Percentiles rank a stretch among this genome's conserved stretches.
phyloP scores from a whole-genome alignment of 2,329 filamentous ascomycete genomes.

The Sarocladium oryzae region DNA sequence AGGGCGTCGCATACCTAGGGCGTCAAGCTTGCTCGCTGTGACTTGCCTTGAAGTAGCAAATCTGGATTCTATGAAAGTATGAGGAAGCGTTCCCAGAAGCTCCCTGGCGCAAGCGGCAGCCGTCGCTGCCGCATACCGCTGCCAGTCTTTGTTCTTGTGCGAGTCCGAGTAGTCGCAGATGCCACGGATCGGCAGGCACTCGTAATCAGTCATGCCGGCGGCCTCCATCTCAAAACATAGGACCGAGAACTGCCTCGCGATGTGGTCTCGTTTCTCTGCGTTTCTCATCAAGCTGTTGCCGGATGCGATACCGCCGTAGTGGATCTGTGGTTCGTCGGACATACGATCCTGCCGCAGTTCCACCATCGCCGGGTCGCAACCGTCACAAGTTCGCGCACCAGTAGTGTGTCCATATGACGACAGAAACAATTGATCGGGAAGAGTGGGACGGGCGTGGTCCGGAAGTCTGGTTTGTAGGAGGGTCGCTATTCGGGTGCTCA shows the following conservation, averaged over 20 bases:
- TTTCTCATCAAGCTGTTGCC: slow-evolving; percentile 12
- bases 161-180: slow-evolving; percentile 33
- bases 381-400: not conserved
- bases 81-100: slow-evolving; percentile 7
- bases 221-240: slow-evolving; percentile 25
- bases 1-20: not conserved
- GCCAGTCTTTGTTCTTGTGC: slow-evolving; percentile 31
- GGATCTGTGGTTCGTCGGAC: slow-evolving; percentile 6
- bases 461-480: not conserved
- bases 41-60: not conserved
- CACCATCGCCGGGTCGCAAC: slow-evolving; percentile 8
- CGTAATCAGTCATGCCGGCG: slow-evolving; percentile 18
- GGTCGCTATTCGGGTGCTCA: not conserved
- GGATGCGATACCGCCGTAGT: slow-evolving; percentile 13
- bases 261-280: slow-evolving; percentile 1
- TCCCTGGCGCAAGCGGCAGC: slow-evolving; percentile 21
- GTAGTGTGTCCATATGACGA: not conserved
- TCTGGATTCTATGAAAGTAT: not conserved
- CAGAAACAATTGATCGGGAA: slow-evolving; percentile 7
- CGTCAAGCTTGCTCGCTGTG: not conserved
- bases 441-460: not conserved
- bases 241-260: slow-evolving; percentile 9
- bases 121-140: slow-evolving; percentile 25
- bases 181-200: slow-evolving; percentile 28
- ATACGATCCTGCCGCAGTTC: not conserved